Conservation (phyloP, 73 alveolate species). For the Effrenium voratum region DNA sequence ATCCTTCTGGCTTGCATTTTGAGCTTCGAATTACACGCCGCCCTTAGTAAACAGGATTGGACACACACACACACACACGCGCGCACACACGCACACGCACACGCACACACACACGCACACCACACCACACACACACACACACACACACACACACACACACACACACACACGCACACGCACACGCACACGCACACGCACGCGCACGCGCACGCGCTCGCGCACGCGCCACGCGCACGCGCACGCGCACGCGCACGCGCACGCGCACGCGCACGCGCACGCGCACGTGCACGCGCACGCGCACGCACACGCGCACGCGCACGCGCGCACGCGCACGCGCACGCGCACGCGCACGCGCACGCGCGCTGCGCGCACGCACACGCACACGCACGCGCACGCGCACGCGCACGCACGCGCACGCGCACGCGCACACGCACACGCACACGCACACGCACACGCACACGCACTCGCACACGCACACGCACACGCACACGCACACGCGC, state of each 20-base stretch:
- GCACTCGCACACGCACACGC: not conserved
- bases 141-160: not conserved
- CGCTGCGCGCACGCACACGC: not conserved
- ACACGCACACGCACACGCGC: not conserved
- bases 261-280: not conserved
- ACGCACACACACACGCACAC: not conserved
- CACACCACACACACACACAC: not conserved
- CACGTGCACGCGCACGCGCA: not conserved
- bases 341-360: not conserved
- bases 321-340: not conserved
- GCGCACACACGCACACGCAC: not conserved
- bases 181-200: not conserved
- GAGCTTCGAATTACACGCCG: too few relatives aligned
- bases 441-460: not conserved
- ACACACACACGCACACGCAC: not conserved
- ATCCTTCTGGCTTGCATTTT: too few relatives aligned
- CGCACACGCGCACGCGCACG: not conserved
- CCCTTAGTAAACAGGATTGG: too few relatives aligned
- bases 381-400: not conserved
- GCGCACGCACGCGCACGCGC: not conserved
- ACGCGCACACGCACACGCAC: not conserved
- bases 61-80: not conserved
- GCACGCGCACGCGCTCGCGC: not conserved
- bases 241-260: not conserved
- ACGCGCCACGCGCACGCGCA: not conserved